Percentiles rank a stretch among this genome's conserved stretches.
phyloP scores from a whole-genome alignment of 306 rosid genomes.

The Elaeagnus macrophylla region DNA sequence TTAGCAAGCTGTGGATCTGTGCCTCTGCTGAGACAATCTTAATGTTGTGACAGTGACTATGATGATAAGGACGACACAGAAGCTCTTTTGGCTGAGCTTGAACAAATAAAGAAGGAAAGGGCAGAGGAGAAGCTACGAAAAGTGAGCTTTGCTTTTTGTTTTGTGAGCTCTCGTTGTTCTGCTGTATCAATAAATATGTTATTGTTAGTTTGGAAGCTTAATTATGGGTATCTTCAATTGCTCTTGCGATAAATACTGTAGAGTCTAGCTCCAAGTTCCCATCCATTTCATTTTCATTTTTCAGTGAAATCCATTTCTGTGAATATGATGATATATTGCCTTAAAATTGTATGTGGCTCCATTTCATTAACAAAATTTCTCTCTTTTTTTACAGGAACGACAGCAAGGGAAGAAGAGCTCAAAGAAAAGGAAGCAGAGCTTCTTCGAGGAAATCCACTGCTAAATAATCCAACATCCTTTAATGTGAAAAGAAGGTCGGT shows the following conservation, averaged over 20 bases:
- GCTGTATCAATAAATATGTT: constrained; percentile 2
- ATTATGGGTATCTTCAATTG: no score
- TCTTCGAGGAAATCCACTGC: constrained; percentile 73
- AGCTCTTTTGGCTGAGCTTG: constrained; percentile 92
- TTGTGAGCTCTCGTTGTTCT: neutral
- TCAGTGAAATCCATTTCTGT: no score
- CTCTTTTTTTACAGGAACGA: constrained; percentile 44
- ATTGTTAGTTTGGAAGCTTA: no score
- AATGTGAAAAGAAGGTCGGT: constrained; percentile 72
- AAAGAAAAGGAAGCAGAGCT: constrained; percentile 80
- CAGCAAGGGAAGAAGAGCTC: constrained; percentile 78
- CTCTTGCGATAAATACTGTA: no score
- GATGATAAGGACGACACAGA: constrained; percentile 79
- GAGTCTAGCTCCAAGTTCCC: neutral
- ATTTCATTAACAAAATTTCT: neutral
- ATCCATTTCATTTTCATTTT: no score
- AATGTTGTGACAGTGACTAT: constrained; percentile 27
- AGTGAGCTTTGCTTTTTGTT: constrained; percentile 35
- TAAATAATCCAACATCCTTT: constrained; percentile 62
- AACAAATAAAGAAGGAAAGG: constrained; percentile 93
- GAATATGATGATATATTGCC: no score
- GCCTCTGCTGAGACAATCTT: neutral
- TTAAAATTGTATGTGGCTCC: no score
- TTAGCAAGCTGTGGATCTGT: neutral
- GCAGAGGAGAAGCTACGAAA: constrained; percentile 81